Percentiles rank a stretch among this genome's conserved stretches.
phyloP scores from a whole-genome alignment of 371 early-diverging fungal genomes.

The Mucor plumbeus region DNA sequence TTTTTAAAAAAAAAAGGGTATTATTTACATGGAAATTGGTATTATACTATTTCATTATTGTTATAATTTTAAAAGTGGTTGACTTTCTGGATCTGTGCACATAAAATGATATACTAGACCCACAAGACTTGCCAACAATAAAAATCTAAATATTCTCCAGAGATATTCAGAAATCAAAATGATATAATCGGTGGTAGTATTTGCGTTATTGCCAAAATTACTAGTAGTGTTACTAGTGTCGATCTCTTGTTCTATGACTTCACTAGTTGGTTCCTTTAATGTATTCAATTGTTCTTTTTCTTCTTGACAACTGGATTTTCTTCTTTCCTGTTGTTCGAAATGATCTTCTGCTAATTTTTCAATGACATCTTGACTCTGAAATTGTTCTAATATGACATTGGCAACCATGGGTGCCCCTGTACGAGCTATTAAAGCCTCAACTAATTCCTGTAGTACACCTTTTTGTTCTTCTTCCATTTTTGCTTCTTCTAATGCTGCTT shows the following conservation, averaged over 20 bases:
- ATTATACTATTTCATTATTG: not conserved
- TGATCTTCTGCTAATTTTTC: constrained; percentile 41
- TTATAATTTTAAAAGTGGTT: not conserved
- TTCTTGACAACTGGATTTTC: constrained; percentile 6
- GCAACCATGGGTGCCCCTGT: constrained; percentile 40
- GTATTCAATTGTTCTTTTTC: not conserved
- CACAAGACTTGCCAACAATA: constrained; percentile 36
- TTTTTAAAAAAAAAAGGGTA: not conserved
- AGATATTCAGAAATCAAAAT: constrained; percentile 34
- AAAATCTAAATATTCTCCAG: constrained; percentile 38
- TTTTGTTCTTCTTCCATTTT: constrained; percentile 44
- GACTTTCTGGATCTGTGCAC: constrained; percentile 25
- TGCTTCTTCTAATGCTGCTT: constrained; percentile 47
- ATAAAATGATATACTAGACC: constrained; percentile 43
- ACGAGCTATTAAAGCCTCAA: constrained; percentile 37
- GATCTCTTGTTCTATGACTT: constrained; percentile 8
- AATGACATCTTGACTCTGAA: constrained; percentile 47
- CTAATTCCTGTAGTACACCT: constrained; percentile 39
- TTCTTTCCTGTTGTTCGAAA: constrained; percentile 20
- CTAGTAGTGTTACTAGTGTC: not conserved
- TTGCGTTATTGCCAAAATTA: not conserved
- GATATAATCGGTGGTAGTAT: constrained; percentile 9
- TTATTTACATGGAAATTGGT: not conserved
- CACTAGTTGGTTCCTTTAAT: constrained; percentile 22
- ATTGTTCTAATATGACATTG: constrained; percentile 38